A percentile compares a stretch with the other conserved stretches of the same genome.
Conservation (phyloP, 2,329 filamentous ascomycete species). For the Nemania serpens region DNA sequence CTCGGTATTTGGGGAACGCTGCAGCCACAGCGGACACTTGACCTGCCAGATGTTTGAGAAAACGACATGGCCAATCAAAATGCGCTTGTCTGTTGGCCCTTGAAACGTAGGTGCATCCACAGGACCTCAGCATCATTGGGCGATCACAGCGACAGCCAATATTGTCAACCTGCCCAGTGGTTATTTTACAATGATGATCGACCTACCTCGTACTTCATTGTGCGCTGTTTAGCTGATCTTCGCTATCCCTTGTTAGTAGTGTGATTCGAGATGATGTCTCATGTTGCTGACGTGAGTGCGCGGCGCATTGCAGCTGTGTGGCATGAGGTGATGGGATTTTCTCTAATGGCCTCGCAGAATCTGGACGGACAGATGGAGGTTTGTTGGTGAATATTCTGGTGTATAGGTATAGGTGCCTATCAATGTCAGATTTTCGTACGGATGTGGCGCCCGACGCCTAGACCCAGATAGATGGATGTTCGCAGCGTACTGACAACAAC, state of each 20-base stretch:
- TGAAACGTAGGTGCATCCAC: constrained; percentile 33
- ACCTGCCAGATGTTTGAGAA: constrained; percentile 23
- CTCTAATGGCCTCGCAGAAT: background rate
- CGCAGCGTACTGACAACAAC: background rate
- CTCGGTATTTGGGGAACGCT: constrained; percentile 25
- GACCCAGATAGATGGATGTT: constrained; percentile 7
- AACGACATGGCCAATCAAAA: constrained; percentile 17
- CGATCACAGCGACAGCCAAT: constrained; percentile 10
- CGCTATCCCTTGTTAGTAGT: constrained; percentile 11
- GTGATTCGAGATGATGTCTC: constrained; percentile 22
- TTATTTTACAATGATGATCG: background rate
- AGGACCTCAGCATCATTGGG: constrained; percentile 11
- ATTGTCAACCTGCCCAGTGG: background rate
- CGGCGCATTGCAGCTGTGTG: constrained; percentile 17
- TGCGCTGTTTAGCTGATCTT: background rate
- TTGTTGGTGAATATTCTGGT: background rate
- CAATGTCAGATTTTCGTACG: too few species aligned
- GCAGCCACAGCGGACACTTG: constrained; percentile 21
- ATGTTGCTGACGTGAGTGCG: constrained; percentile 27
- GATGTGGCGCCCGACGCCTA: constrained; percentile 10
- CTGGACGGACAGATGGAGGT: background rate
- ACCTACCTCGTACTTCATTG: background rate
- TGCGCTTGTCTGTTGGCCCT: constrained; percentile 11
- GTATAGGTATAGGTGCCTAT: too few species aligned
- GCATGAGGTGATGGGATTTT: constrained; percentile 7